Base-by-base conservation (phyloP, 2,329 filamentous ascomycete species). In the Penicillium italicum region DNA sequence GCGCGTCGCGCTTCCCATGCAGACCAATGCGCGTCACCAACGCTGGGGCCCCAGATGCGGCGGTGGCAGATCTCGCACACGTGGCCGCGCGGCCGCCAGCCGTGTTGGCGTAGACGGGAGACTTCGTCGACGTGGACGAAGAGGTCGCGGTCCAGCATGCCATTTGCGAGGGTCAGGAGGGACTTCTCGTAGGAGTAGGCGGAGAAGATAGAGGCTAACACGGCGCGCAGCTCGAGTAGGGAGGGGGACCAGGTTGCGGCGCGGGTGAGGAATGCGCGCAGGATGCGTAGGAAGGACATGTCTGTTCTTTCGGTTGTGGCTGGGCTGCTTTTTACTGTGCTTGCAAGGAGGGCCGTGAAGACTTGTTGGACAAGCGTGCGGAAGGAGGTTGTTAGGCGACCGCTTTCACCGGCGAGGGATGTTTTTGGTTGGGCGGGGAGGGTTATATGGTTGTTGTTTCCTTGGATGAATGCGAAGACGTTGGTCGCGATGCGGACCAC, bases 151-250 rank as follows among this genome's bases (percentile, higher is more conserved):
- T 96, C 92, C 0, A 99, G 80, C 53, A 99, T 85, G 4, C 88
- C 83, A 70, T 93, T 96, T 0, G 94, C 91, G 3, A 99, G 83
- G 1, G 83, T 81, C 20, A 99, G 81, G 16, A 99, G 89, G 0
- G 89, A 92, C 71, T 93, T 90, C 72, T 99, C 94, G 70, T 97
- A 97, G 0, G 91, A 88, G 70, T 99, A 99, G 0, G 94, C 93
- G 0, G 93, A 86, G 75, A 99, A 97, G 53, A 99, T 93, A 12
- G 92, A 94, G 1, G 85, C 80, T 2, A 99, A 82, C 0, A 97
- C 92, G 7, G 84, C 84, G 42, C 94, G 88, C 3, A 99, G 81
- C 69, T 97, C 91, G 1, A 90, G 87, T 1, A 99, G 80, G 12
- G 89, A 95, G 0, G 94, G 92, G 0, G 91, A 95, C 18, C 87